Evolutionary conservation across 257 asterid genomes (phyloP), one percentile per base, ranked within the genome.

Genomic region (Solanum rostratum): DNA sequence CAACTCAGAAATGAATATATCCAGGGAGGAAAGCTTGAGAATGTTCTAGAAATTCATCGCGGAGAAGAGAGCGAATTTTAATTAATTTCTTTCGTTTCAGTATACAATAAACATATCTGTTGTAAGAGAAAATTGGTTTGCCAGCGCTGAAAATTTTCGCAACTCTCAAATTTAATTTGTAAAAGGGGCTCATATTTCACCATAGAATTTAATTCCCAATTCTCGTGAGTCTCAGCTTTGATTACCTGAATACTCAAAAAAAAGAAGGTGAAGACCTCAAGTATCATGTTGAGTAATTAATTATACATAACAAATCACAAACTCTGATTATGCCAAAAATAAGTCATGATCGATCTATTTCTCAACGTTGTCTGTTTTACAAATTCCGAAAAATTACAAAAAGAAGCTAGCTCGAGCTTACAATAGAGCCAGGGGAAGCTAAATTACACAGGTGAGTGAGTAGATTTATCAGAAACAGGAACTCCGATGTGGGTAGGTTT

Each of bases 401-500:
- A 82, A 62, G 5, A 81, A 37, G 4, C 30, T n/a, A 59, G 66
- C 66, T 52, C 6, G 10, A 14, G 27, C 46, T 80, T 59, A 81
- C 53, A 80, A 30, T 16, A n/a, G 76, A 33, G 7, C 43, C 49
- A 69, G 29, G 79, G 52, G 16, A 19, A 71, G 55, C 41, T 14
- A 49, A 60, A 60, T 39, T 14, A 52, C 70, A 60, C 5, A 12
- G 39, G 6, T 5, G 68, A 20, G 41, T 80, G 10, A n/a, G 80
- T 30, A 54, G 45, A 24, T 33, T 52, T 49, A 20, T 52, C 7
- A 74, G 82, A 52, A 11, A 83, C 10, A 4, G 97, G 97, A n/a
- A 92, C 65, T 1, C 97, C 97, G 74, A 93, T 85, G 46, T 85
- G 94, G 0, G 94, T 85, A 2, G 98, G 97, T 33, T 93, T 93